Base-by-base conservation (phyloP, 805 yeast species). In the Kodamaea leandrae region DNA sequence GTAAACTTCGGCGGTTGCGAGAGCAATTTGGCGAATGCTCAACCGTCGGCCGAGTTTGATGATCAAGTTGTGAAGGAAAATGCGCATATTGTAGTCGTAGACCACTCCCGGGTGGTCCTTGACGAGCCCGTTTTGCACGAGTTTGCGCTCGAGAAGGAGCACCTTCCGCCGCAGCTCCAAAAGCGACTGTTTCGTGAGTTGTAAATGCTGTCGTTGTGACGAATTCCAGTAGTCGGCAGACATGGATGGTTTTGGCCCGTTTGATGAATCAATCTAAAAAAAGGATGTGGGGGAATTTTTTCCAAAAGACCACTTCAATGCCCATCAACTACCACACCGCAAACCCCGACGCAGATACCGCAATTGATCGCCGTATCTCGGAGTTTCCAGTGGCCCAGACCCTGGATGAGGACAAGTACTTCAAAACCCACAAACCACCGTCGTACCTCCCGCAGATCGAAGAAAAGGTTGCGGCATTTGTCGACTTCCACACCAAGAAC, bases 141-240 rank as follows among this genome's bases (percentile, higher is more conserved):
- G 65, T 46, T 69, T 65, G 34, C 60, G 57, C 48, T 72, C 76
- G 4, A 73, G 55, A 9, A 65, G 48, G 8, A 63, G 52, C 10
- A 65, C 63, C 44, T 64, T 57, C 51, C 74, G 46, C 74, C 77
- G 42, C 64, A 68, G 45, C 57, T 67, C 74, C 14, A 63, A 49
- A 17, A 91, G 70, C 15, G 78, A 64, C 23, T 79, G 82, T 34
- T 86, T 69, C 1, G 87, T 76, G 54, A 82, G 79, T 52, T 86
- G 91, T 97, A 97, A 91, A 52, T 78, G 72, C 28, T 64, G 67
- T 32, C 95, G 63, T 55, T 90, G 97, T 1, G 95, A 78, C 2
- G 96, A 86, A 13, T 72, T 72, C 96, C 96, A 87, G 60, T 82
- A 90, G 57, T 85, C 85, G 0, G 95, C 96, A 2, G 93, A 81